phyloP scores from a whole-genome alignment of 225 moss, liverwort and hornwort species.

The Ulota crispa region DNA sequence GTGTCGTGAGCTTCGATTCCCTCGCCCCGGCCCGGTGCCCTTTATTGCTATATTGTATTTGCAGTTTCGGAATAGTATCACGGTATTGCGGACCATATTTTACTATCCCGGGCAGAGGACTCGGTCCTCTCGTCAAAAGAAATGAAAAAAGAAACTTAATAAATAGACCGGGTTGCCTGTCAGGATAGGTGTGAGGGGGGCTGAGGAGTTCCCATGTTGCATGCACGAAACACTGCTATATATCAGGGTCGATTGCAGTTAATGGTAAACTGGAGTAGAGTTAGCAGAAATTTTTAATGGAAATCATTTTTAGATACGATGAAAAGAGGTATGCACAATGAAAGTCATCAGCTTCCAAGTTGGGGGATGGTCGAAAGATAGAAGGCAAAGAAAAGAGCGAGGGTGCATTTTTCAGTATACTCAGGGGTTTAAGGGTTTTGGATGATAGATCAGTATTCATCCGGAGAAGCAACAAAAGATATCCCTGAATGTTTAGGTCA shows the following conservation, averaged over 20 bases:
- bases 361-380: not conserved
- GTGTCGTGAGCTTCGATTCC: not conserved
- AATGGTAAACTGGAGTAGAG: not conserved
- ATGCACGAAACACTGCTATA: not conserved
- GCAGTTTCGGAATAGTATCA: not conserved
- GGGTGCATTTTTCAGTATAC: no score
- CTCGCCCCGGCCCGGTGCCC: not conserved
- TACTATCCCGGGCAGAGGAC: not conserved
- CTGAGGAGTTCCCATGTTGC: not conserved
- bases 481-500: no score
- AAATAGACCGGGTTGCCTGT: not conserved
- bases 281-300: not conserved
- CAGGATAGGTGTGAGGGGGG: not conserved
- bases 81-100: not conserved
- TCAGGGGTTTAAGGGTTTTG: slow-evolving; percentile 16
- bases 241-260: not conserved
- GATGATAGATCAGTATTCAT: not conserved
- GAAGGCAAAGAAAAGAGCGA: not conserved
- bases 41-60: not conserved
- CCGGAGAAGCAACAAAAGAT: accelerated
- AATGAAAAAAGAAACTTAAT: accelerated
- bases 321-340: not conserved
- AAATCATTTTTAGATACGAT: not conserved
- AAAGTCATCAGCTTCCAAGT: accelerated
- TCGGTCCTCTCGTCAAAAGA: not conserved